These are phyloP conservation scores for Conticribra guillardii DNA, from an alignment of 108 stramenopile genomes.

Conservation along the genomic window DNA sequence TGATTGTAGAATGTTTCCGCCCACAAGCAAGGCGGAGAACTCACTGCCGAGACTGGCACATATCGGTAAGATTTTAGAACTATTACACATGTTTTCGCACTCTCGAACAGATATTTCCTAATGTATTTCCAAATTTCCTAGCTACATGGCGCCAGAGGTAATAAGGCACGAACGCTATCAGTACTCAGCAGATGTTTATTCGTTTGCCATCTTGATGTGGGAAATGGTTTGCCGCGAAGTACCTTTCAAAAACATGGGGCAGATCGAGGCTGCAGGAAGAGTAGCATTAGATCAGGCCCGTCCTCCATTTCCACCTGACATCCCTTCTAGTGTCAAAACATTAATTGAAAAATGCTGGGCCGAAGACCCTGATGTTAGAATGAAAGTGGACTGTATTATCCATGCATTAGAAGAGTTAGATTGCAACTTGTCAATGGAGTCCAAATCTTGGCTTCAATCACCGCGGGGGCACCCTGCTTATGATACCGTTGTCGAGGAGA, in stretches of 20 bases:
- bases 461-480: slow-evolving; percentile 71
- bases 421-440: slow-evolving; percentile 35
- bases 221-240: slow-evolving; percentile 68
- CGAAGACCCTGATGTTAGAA: slow-evolving; percentile 54
- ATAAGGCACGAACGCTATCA: slow-evolving; percentile 72
- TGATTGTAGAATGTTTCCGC: slow-evolving; percentile 13
- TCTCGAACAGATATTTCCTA: not conserved
- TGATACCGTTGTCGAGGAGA: not conserved
- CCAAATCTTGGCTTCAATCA: slow-evolving; percentile 51
- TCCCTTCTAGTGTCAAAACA: slow-evolving; percentile 34
- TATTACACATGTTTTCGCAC: not conserved
- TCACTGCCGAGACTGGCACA: slow-evolving; percentile 80
- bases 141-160: slow-evolving; percentile 69
- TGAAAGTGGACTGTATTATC: slow-evolving; percentile 44
- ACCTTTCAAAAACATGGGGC: slow-evolving; percentile 58
- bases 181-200: slow-evolving; percentile 73
- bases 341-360: slow-evolving; percentile 66
- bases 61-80: slow-evolving; percentile 48
- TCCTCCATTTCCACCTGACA: slow-evolving; percentile 59
- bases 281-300: slow-evolving; percentile 62
- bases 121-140: not conserved
- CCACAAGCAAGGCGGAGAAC: slow-evolving; percentile 25
- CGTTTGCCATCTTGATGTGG: slow-evolving; percentile 72
- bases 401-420: slow-evolving; percentile 35
- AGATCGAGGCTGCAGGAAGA: slow-evolving; percentile 66